These are phyloP conservation scores for Termitomyces sp. DNA, from an alignment of 768 basidiomycete species.

Conservation along the genomic window DNA sequence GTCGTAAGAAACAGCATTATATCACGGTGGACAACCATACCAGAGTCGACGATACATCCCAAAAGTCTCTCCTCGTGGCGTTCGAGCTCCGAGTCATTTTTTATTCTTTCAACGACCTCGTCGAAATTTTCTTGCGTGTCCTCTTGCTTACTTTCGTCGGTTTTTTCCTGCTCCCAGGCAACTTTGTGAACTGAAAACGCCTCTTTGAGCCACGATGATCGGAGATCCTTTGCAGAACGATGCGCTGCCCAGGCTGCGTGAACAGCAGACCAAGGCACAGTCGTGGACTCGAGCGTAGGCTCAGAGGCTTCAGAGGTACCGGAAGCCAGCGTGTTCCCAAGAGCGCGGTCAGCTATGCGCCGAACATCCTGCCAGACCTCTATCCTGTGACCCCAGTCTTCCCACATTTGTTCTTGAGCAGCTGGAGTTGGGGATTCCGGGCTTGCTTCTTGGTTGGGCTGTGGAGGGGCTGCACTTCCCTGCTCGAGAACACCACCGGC, in stretches of 20 bases:
- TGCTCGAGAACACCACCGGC: slow-evolving; percentile 62
- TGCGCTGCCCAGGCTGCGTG: slow-evolving; percentile 61
- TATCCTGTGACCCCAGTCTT: slow-evolving; percentile 65
- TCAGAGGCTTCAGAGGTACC: slow-evolving; percentile 18
- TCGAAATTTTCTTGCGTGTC: slow-evolving; percentile 41
- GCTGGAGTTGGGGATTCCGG: slow-evolving; percentile 1
- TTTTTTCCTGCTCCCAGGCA: slow-evolving; percentile 20
- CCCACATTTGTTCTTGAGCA: slow-evolving; percentile 34
- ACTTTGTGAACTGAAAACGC: slow-evolving; percentile 25
- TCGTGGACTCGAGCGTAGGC: slow-evolving; percentile 46
- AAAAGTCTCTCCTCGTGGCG: slow-evolving; percentile 77
- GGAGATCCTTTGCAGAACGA: slow-evolving; percentile 40
- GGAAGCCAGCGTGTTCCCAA: slow-evolving; percentile 56
- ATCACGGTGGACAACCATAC: slow-evolving; percentile 28
- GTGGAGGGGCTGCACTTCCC: slow-evolving; percentile 23
- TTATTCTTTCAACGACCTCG: slow-evolving; percentile 72
- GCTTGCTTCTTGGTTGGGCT: background rate
- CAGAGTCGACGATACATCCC: slow-evolving; percentile 80
- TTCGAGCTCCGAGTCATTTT: slow-evolving; percentile 70
- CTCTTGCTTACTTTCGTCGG: slow-evolving; percentile 30
- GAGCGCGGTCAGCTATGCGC: slow-evolving; percentile 69
- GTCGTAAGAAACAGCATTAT: slow-evolving; percentile 9
- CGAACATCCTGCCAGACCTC: slow-evolving; percentile 68
- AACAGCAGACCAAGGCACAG: slow-evolving; percentile 63
- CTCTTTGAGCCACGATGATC: slow-evolving; percentile 59